Evolutionary conservation across 2,329 filamentous ascomycete species (phyloP), one percentile per base, ranked within the genome.

Genomic region (Clarireedia monteithiana): DNA sequence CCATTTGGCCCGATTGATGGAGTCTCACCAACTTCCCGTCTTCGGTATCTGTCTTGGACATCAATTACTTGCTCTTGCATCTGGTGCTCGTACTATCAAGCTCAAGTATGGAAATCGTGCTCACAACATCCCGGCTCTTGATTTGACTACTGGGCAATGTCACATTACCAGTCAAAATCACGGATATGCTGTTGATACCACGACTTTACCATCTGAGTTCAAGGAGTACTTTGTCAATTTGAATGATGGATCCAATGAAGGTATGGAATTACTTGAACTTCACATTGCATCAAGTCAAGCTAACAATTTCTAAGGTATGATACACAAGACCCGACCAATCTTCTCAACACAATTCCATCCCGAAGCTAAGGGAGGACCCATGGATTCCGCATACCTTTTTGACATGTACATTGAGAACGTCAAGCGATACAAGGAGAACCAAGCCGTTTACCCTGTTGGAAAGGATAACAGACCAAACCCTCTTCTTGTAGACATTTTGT

Each of bases 271-370:
- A 1, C 17, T 26, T 17, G 9, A 14, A 4, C 14, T 46, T n/a
- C 14, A 27, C 30, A 42, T 15, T 17, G 14, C n/a, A 20, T 17
- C 10, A 30, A 9, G 6, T 12, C 34, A 15, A 14, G 50, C 58
- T 65, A 55, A 64, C 58, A 68, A 51, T 50, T 30, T 20, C 2
- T 10, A 20, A 76, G 78, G 88, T 58, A 90, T 99, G 84, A 91
- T 96, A 71, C 94, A 99, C 81, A 91, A 88, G 75, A 88, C 88
- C 57, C 89, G 92, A 38, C 94, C 94, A 60, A 99, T 99, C 71
- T 97, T 99, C 81, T 92, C 89, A 62, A 96, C 91, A 24, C 94
- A 99, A 74, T 99, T 99, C 84, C 94, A 99, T 71, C 94, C 94
- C 15, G 94, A 99, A 76, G 94, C 94, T 64, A 96, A 96, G 80